Conservation (phyloP, 306 rosid species). For the Notholithocarpus densiflorus region DNA sequence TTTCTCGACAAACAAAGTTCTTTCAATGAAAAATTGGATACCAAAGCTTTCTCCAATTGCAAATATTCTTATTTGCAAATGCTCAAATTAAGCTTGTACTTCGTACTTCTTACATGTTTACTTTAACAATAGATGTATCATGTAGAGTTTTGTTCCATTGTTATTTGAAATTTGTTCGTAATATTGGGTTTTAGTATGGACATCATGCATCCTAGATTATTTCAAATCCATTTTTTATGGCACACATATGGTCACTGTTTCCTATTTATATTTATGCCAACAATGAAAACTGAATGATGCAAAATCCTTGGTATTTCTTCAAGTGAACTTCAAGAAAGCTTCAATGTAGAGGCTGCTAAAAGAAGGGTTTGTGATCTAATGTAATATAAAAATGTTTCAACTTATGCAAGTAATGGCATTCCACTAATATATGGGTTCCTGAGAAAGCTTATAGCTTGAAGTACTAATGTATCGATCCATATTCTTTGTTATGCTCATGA, state of each 20-base stretch:
- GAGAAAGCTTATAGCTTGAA: too few relatives aligned
- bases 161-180: neutral
- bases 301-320: conserved; percentile 75
- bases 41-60: conserved; percentile 78
- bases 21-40: conserved; percentile 71
- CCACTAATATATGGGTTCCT: too few relatives aligned
- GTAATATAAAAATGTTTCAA: too few relatives aligned
- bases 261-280: conserved; percentile 27
- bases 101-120: conserved; percentile 3
- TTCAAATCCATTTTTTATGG: conserved; percentile 5
- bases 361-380: too few relatives aligned
- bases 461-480: too few relatives aligned
- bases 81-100: conserved; percentile 68
- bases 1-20: conserved; percentile 62
- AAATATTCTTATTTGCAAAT: conserved; percentile 76
- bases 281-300: conserved; percentile 35
- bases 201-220: conserved; percentile 1
- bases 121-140: neutral
- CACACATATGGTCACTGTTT: neutral
- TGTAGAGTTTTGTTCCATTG: neutral
- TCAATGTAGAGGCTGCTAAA: conserved; percentile 78
- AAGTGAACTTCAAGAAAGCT: conserved; percentile 75
- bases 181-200: conserved; percentile 22
- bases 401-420: too few relatives aligned
- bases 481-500: too few relatives aligned